Evolutionary conservation across 352 stramenopile genomes (phyloP), one percentile per base, ranked within the genome.

Genomic region (Phytophthora agathidicida): DNA sequence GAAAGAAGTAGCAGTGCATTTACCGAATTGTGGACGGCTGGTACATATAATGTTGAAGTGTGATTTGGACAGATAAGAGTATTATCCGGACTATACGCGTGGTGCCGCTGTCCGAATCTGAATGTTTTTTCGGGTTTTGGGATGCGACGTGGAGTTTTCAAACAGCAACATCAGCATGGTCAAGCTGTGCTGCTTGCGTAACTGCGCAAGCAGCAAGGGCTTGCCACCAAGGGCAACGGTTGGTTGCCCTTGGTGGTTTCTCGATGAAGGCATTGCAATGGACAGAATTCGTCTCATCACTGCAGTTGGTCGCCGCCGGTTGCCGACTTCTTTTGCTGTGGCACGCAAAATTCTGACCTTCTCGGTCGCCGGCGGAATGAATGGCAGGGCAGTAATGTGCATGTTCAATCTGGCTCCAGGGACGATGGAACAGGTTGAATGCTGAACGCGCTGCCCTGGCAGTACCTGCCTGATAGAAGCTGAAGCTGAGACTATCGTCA

Each of bases 81-180:
- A 36, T 47, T 59, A 65, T 65, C 57, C 57, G 47, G 47, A 49
- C 4, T 68, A 63, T 52, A 62, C 46, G 13, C n/a, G 45, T 2
- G 55, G 41, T 59, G 39, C 46, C 16, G 31, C 37, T 35, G 49
- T 59, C 43, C 35, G 26, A 61, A 35, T 59, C 43, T 28, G 26
- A 61, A 35, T 44, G 49, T 55, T 52, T 66, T 46, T 53, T 1
- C 20, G 38, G n/a, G n/a, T n/a, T n/a, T n/a, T n/a, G n/a, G n/a
- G n/a, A n/a, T n/a, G n/a, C n/a, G n/a, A n/a, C n/a, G 16, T 36
- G 10, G 19, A 46, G 28, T 49, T 46, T 46, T 41, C 37, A n/a
- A n/a, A 42, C 37, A 50, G 50, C 38, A 59, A 59, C 46, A n/a
- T n/a, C n/a, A n/a, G n/a, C n/a, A n/a, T n/a, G n/a, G n/a, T n/a